Conservation (phyloP, 1,284 basidiomycete genomes). For the Sanghuangporus weigelae region DNA sequence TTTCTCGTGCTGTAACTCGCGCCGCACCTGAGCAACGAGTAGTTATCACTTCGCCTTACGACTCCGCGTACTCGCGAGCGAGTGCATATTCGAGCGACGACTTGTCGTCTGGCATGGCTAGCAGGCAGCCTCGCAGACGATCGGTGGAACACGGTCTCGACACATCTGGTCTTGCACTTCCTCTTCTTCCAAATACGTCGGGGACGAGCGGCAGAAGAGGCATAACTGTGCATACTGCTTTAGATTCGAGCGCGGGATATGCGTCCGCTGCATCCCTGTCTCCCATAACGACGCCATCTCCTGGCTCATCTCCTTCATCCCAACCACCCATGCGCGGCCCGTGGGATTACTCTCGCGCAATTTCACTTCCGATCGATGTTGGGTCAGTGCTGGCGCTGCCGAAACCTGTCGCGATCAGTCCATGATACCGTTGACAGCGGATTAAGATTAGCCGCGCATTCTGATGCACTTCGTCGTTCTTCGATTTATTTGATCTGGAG, state of each 20-base stretch:
- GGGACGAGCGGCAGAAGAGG: neutral
- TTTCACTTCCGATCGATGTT: constrained; percentile 39
- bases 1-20: constrained; percentile 24
- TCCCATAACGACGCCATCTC: constrained; percentile 1
- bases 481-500: neutral
- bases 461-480: neutral
- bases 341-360: constrained; percentile 51
- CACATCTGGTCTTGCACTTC: neutral
- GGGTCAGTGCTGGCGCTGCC: constrained; percentile 41
- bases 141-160: constrained; percentile 7
- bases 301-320: neutral
- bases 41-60: neutral
- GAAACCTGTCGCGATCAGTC: constrained; percentile 37
- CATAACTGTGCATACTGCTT: neutral
- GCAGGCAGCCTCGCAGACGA: neutral
- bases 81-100: neutral
- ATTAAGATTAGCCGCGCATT: neutral
- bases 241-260: neutral
- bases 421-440: constrained; percentile 16
- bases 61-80: neutral
- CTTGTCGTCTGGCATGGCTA: neutral
- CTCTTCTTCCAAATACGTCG: neutral
- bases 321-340: constrained; percentile 34
- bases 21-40: neutral
- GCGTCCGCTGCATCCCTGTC: constrained; percentile 1